Evolutionary conservation across 805 yeast species (phyloP).

Genomic region (Cyberlindnera veronae): DNA sequence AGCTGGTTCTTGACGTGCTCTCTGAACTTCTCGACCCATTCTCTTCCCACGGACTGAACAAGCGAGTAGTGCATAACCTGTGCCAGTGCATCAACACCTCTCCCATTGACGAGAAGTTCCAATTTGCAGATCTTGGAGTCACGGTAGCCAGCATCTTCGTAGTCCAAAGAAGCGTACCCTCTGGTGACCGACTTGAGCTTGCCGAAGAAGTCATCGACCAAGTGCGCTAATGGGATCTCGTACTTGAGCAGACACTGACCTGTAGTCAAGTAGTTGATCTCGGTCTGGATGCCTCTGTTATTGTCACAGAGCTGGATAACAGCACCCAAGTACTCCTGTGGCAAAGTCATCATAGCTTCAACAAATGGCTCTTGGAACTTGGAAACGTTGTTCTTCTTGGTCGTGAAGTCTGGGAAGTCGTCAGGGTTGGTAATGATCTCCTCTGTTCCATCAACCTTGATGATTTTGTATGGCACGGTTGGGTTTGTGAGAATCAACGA

Average conservation of each 20-base stretch:
- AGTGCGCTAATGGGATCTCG: slow-evolving; percentile 78
- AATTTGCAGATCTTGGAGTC: slow-evolving; percentile 79
- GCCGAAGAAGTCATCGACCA: slow-evolving; percentile 95
- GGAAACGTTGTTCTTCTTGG: slow-evolving; percentile 38
- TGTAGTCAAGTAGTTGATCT: slow-evolving; percentile 68
- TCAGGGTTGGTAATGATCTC: slow-evolving; percentile 82
- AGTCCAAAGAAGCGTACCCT: slow-evolving; percentile 93
- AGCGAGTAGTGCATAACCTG: slow-evolving; percentile 85
- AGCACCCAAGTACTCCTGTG: slow-evolving; percentile 81
- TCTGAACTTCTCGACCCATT: slow-evolving; percentile 80
- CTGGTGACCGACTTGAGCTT: slow-evolving; percentile 83
- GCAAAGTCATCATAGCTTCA: slow-evolving; percentile 85
- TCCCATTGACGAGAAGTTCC: slow-evolving; percentile 87
- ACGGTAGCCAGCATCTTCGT: slow-evolving; percentile 88
- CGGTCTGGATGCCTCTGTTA: slow-evolving; percentile 80
- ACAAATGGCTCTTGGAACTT: slow-evolving; percentile 83
- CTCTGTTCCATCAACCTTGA: slow-evolving; percentile 62
- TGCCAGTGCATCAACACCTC: slow-evolving; percentile 86
- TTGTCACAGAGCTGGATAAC: slow-evolving; percentile 85
- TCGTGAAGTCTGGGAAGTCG: slow-evolving; percentile 70
- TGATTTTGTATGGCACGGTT: slow-evolving; percentile 85
- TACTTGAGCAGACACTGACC: slow-evolving; percentile 82
- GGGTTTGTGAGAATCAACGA: slow-evolving; percentile 91
- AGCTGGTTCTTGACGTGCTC: slow-evolving; percentile 77
- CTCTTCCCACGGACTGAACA: slow-evolving; percentile 67